Conservation (phyloP, 2,329 filamentous ascomycete genomes). For the Rutstroemia sp. region DNA sequence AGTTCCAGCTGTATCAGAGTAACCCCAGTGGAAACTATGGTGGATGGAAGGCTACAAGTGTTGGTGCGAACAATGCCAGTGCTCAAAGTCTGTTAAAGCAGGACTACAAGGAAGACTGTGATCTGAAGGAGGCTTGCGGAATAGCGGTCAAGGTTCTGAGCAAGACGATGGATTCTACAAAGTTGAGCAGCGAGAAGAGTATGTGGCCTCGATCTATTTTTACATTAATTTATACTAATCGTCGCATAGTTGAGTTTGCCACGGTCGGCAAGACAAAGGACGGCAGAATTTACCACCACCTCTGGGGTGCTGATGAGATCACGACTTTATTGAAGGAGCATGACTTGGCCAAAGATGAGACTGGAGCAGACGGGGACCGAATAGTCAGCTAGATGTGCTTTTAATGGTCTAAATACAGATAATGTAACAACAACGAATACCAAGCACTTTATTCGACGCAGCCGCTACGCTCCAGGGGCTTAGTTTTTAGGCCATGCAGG, state of each 20-base stretch:
- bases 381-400: constrained; percentile 24
- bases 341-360: constrained; percentile 80
- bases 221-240: constrained; percentile 15
- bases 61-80: constrained; percentile 95
- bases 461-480: background rate
- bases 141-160: constrained; percentile 98
- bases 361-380: constrained; percentile 25
- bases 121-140: constrained; percentile 90
- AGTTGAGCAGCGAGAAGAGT: constrained; percentile 99
- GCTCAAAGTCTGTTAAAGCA: constrained; percentile 97
- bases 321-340: constrained; percentile 91
- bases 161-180: constrained; percentile 99
- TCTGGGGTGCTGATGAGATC: constrained; percentile 97
- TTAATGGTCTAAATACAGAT: constrained; percentile 8
- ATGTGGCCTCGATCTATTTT: constrained; percentile 33
- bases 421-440: constrained; percentile 25
- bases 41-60: constrained; percentile 97
- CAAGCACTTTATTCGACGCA: background rate
- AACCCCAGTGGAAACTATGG: constrained; percentile 99
- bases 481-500: background rate
- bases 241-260: constrained; percentile 77
- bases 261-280: constrained; percentile 93
- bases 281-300: constrained; percentile 95
- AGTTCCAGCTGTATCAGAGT: constrained; percentile 99
- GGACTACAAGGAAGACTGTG: constrained; percentile 98